Evolutionary conservation across 495 filamentous ascomycete genomes (phyloP).

Genomic region (Paragyromitra xinjiangensis): DNA sequence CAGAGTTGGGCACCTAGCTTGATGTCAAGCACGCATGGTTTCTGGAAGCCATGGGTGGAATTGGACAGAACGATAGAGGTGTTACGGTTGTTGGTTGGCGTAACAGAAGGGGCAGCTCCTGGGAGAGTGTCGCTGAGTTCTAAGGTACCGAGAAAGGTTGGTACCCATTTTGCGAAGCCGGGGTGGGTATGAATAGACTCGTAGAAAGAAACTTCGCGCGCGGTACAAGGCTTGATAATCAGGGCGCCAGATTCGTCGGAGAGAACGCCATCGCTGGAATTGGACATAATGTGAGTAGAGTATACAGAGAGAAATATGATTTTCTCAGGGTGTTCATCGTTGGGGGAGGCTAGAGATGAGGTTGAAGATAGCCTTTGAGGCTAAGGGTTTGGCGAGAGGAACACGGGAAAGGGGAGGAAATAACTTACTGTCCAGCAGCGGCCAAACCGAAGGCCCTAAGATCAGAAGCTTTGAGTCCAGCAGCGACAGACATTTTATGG

Average conservation of each 20-base stretch:
- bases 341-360: neutral
- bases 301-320: neutral
- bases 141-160: conserved; percentile 82
- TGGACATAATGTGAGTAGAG: conserved; percentile 45
- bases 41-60: conserved; percentile 78
- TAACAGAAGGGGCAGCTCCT: conserved; percentile 49
- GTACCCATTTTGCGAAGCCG: conserved; percentile 79
- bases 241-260: conserved; percentile 83
- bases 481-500: conserved; percentile 14
- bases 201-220: conserved; percentile 90
- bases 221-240: conserved; percentile 93
- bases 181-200: conserved; percentile 76
- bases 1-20: conserved; percentile 89
- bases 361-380: neutral
- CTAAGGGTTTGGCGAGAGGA: conserved; percentile 3
- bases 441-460: conserved; percentile 54
- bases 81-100: conserved; percentile 34
- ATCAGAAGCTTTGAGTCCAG: conserved; percentile 38
- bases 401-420: conserved; percentile 17
- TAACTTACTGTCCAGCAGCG: conserved; percentile 86
- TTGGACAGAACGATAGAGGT: conserved; percentile 83
- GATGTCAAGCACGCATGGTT: conserved; percentile 92
- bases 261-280: conserved; percentile 83
- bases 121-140: conserved; percentile 60
- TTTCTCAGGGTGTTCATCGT: neutral